These are phyloP conservation scores for Mycena vitilis DNA, from an alignment of 768 basidiomycete genomes.

Conservation along the genomic window DNA sequence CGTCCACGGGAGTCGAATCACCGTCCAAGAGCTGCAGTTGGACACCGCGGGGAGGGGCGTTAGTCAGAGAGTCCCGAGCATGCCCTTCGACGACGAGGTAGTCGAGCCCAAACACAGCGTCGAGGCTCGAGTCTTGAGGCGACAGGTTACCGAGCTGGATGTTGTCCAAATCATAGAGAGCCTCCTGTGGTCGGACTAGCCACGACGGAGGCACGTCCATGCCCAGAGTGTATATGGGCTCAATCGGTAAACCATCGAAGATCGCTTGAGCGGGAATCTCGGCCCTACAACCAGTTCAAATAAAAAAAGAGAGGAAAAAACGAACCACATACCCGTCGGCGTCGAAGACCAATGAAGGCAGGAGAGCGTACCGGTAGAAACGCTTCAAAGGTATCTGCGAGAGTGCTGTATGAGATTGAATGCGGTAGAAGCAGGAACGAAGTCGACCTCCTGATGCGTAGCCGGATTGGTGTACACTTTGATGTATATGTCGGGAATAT, in stretches of 20 bases:
- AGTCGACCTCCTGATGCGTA: conserved; percentile 71
- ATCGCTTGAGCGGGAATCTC: conserved; percentile 68
- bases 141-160: conserved; percentile 82
- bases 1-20: conserved; percentile 67
- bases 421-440: neutral
- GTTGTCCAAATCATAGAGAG: conserved; percentile 95
- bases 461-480: conserved; percentile 86
- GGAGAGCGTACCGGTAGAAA: conserved; percentile 88
- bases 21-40: conserved; percentile 82
- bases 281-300: conserved; percentile 49
- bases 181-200: conserved; percentile 91
- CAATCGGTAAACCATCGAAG: conserved; percentile 81
- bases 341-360: conserved; percentile 70
- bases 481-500: conserved; percentile 72
- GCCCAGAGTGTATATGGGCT: conserved; percentile 93
- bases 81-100: conserved; percentile 96
- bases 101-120: conserved; percentile 89
- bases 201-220: conserved; percentile 93
- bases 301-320: conserved; percentile 1
- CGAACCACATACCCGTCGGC: conserved; percentile 69
- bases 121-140: conserved; percentile 70
- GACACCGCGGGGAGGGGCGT: conserved; percentile 86
- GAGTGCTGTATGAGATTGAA: conserved; percentile 4
- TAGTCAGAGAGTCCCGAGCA: conserved; percentile 76
- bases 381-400: conserved; percentile 87